Evolutionary conservation across 192 early-diverging fungal genomes (phyloP), one percentile per base, ranked within the genome.

Genomic region (Backusella circina): DNA sequence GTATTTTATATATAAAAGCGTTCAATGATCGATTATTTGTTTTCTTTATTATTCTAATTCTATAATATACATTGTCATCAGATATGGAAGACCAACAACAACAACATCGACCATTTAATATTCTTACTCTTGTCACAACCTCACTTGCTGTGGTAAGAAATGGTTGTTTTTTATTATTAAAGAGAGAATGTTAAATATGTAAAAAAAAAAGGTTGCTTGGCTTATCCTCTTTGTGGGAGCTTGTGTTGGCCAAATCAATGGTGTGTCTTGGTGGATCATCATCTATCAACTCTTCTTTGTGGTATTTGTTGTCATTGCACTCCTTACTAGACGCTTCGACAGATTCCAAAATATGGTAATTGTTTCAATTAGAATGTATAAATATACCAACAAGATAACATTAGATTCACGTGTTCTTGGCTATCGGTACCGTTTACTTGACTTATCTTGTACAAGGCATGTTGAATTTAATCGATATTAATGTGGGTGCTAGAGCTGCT

Each of bases 181-280:
- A 18, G 18, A 72, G 2, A 32, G 18, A 6, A 37, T n/a, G 21
- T 33, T 31, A 8, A 33, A 23, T 38, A n/a, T n/a, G n/a, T n/a
- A n/a, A n/a, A n/a, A n/a, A n/a, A n/a, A n/a, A n/a, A 54, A 80
- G 79, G 38, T 64, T 51, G 79, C 75, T 3, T 80, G 79, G 79
- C 61, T 80, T 33, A 77, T 80, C 30, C 50, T 72, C 37, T 77
- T 80, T 76, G 37, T 76, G 21, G 79, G 75, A 32, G 65, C 66
- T 33, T 80, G 79, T 64, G 70, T 72, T 35, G 75, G 18, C 26
- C 44, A 64, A 32, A 9, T 47, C 9, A 13, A 57, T 21, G 66
- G 70, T 65, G 75, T 76, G 1, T 18, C 33, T 18, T 80, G 79
- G 79, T 80, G 79, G 79, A 70, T 76, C 35, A 70, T 80, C 57